Percentiles rank a stretch among this genome's conserved stretches.
phyloP scores from a whole-genome alignment of 2,329 filamentous ascomycete species.

The Ciborinia camelliae region DNA sequence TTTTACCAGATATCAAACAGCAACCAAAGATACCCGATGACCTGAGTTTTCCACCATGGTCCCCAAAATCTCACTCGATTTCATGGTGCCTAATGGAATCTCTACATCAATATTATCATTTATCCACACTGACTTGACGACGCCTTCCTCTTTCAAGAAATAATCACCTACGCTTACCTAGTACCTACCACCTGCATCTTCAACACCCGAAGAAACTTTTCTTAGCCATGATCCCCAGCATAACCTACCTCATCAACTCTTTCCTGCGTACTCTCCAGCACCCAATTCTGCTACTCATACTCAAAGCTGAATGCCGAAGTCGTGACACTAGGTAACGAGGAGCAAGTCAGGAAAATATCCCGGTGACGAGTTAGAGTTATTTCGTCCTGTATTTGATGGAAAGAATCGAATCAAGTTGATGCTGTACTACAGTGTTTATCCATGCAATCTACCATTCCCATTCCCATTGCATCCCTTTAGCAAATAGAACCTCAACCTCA shows the following conservation, averaged over 20 bases:
- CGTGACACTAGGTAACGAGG: too few relatives aligned
- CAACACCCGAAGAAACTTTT: conserved; percentile 10
- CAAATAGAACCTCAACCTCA: too few relatives aligned
- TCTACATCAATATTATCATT: conserved; percentile 14
- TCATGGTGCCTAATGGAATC: conserved; percentile 2
- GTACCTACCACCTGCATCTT: not conserved
- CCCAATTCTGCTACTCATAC: not conserved
- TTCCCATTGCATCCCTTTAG: too few relatives aligned
- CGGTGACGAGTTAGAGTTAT: too few relatives aligned
- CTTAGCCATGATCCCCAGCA: conserved; percentile 6
- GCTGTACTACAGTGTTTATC: too few relatives aligned
- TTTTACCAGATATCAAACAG: not conserved
- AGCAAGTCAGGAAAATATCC: too few relatives aligned
- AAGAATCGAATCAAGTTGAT: conserved; percentile 8
- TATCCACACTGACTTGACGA: not conserved
- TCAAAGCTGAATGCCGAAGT: not conserved
- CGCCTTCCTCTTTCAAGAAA: not conserved
- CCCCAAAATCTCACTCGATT: conserved; percentile 6
- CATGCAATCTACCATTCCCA: too few relatives aligned
- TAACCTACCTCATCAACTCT: too few relatives aligned
- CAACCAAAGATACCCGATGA: not conserved
- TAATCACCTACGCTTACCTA: conserved; percentile 1
- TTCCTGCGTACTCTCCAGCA: not conserved
- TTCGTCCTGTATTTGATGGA: not conserved
- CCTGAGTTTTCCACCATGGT: not conserved